Percentiles rank a stretch among this genome's conserved stretches.
These are phyloP conservation scores for Fomes fomentarius DNA, from an alignment of 1,284 basidiomycete genomes.

Conservation along the genomic window DNA sequence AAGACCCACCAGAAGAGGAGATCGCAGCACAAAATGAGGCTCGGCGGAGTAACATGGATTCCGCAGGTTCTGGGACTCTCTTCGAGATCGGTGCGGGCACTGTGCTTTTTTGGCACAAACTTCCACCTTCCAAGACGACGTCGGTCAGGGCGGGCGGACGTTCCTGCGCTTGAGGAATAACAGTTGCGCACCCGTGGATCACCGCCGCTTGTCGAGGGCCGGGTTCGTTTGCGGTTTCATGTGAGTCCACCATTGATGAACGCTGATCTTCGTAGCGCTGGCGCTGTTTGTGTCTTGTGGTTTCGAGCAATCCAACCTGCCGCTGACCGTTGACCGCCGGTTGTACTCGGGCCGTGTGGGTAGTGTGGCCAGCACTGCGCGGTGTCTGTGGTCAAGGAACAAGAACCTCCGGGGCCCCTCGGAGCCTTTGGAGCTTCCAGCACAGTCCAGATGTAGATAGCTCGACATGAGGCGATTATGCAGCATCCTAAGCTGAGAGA, in stretches of 20 bases:
- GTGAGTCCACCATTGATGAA: neutral
- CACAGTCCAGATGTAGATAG: too few species aligned
- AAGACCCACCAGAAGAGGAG: neutral
- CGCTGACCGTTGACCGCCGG: too few species aligned
- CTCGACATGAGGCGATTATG: too few species aligned
- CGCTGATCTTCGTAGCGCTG: neutral
- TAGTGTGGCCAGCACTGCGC: neutral
- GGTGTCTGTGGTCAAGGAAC: neutral
- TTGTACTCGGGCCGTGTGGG: too few species aligned
- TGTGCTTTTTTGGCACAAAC: too few species aligned
- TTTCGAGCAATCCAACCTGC: too few species aligned
- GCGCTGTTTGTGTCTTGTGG: too few species aligned
- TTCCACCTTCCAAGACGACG: too few species aligned
- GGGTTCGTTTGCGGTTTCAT: neutral
- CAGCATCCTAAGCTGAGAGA: too few species aligned
- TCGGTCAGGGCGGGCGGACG: too few species aligned
- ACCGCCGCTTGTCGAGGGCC: neutral
- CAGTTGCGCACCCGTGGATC: neutral
- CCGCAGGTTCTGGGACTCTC: neutral
- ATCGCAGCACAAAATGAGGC: constrained; percentile 21
- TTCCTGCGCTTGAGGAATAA: neutral
- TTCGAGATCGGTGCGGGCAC: too few species aligned
- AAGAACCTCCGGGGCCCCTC: neutral
- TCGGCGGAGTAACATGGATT: too few species aligned
- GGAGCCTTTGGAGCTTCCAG: neutral